Conservation (phyloP, 441 rosid species). For the Aquilaria agallochum region DNA sequence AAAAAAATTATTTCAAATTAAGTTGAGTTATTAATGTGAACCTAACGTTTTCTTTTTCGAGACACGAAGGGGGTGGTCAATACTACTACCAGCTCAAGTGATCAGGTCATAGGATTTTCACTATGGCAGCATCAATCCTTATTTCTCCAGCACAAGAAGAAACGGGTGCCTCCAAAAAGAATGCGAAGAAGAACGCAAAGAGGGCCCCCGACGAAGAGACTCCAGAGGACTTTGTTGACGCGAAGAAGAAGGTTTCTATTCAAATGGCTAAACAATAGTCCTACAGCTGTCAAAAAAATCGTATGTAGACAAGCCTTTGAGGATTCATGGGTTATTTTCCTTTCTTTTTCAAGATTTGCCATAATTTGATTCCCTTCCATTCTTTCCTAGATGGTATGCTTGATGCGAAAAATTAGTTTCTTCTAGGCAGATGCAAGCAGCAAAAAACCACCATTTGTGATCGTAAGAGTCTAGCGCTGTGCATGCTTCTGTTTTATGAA, state of each 20-base stretch:
- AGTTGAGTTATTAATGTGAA: no score
- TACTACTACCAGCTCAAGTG: neutral
- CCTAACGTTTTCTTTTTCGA: no score
- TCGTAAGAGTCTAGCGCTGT: conserved; percentile 41
- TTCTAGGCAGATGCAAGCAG: conserved; percentile 73
- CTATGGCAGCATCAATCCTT: neutral
- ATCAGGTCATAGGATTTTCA: neutral
- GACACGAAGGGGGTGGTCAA: no score
- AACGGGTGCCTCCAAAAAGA: conserved; percentile 37
- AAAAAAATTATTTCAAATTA: no score
- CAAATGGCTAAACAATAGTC: conserved; percentile 84
- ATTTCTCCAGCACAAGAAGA: conserved; percentile 30
- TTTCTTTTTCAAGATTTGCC: conserved; percentile 10
- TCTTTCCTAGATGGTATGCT: conserved; percentile 62
- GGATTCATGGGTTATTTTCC: neutral
- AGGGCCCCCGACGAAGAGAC: conserved; percentile 64
- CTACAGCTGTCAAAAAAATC: conserved; percentile 67
- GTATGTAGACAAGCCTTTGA: conserved; percentile 32
- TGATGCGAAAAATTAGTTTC: conserved; percentile 85
- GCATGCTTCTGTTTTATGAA: neutral
- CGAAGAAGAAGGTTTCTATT: conserved; percentile 65
- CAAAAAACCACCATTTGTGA: conserved; percentile 66
- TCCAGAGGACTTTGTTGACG: conserved; percentile 59
- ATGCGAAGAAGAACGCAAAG: conserved; percentile 59
- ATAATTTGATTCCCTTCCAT: neutral